These are phyloP conservation scores for Zygoascus hellenicus DNA, from an alignment of 1,139 yeast species.

Conservation along the genomic window DNA sequence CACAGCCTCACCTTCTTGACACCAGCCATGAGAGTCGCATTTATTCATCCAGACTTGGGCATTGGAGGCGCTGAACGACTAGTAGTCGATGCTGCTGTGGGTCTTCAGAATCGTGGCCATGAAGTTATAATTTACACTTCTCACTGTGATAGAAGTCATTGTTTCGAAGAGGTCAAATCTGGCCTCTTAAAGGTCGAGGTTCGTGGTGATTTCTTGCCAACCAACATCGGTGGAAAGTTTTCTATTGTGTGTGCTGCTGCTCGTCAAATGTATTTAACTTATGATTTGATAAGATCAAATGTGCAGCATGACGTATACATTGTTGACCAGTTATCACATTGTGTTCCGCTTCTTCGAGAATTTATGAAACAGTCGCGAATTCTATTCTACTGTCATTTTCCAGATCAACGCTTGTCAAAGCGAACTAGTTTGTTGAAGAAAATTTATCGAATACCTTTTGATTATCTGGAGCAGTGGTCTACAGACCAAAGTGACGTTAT, in stretches of 20 bases:
- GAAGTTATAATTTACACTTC: slow-evolving; percentile 72
- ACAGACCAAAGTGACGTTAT: slow-evolving; percentile 71
- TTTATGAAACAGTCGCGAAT: slow-evolving; percentile 40
- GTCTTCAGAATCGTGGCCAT: slow-evolving; percentile 66
- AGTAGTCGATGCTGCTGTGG: slow-evolving; percentile 91
- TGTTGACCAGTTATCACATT: slow-evolving; percentile 83
- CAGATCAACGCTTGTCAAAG: slow-evolving; percentile 74
- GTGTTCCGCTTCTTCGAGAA: slow-evolving; percentile 66
- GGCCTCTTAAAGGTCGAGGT: slow-evolving; percentile 57
- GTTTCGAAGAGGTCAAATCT: slow-evolving; percentile 79
- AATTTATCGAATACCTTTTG: slow-evolving; percentile 76
- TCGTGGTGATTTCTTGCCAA: slow-evolving; percentile 75
- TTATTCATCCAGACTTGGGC: slow-evolving; percentile 93
- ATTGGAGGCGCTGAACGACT: slow-evolving; percentile 94
- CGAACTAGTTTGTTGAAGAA: slow-evolving; percentile 52
- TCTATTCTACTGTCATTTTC: slow-evolving; percentile 91
- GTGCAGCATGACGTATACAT: slow-evolving; percentile 65
- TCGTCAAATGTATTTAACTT: slow-evolving; percentile 66
- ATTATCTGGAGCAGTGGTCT: slow-evolving; percentile 71
- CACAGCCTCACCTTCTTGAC: slow-evolving; percentile 2
- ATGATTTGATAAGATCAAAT: slow-evolving; percentile 43
- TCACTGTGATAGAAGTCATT: slow-evolving; percentile 78
- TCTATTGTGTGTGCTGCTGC: slow-evolving; percentile 78
- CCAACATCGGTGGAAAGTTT: slow-evolving; percentile 56
- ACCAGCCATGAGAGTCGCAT: slow-evolving; percentile 55